Evolutionary conservation across 1,284 basidiomycete species (phyloP).

Genomic region (Clitocybe nebularis): DNA sequence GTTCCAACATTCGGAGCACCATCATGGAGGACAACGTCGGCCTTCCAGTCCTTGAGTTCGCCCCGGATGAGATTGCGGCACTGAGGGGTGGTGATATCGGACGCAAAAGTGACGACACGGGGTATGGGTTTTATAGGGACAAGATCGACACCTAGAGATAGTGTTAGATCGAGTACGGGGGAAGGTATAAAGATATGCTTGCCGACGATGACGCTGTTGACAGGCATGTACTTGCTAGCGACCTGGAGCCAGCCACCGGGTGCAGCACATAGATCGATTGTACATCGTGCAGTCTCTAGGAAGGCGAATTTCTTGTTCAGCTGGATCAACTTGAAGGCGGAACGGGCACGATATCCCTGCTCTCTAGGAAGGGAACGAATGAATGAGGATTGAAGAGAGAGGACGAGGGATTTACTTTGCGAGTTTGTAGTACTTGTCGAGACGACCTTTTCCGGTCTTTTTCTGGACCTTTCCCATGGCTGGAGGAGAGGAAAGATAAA

Average conservation of each 20-base stretch:
- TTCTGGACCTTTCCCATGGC: constrained; percentile 78
- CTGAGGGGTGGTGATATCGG: constrained; percentile 92
- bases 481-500: too few relatives aligned
- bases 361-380: constrained; percentile 51
- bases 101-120: constrained; percentile 86
- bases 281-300: constrained; percentile 88
- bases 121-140: constrained; percentile 97
- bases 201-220: constrained; percentile 94
- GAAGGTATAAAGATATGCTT: constrained; percentile 25
- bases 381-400: constrained; percentile 1
- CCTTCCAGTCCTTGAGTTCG: constrained; percentile 98
- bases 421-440: constrained; percentile 95
- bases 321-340: constrained; percentile 99
- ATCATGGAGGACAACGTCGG: constrained; percentile 99
- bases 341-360: constrained; percentile 98
- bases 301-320: constrained; percentile 98
- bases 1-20: constrained; percentile 99
- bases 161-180: constrained; percentile 8
- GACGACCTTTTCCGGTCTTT: constrained; percentile 91
- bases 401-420: constrained; percentile 64
- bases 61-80: constrained; percentile 86
- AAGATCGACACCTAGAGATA: constrained; percentile 78
- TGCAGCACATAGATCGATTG: constrained; percentile 97
- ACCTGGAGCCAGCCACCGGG: constrained; percentile 99
- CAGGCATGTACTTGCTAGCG: constrained; percentile 97